Base-by-base conservation (phyloP, 1,139 yeast genomes). In the Scheffersomyces insectosa region DNA sequence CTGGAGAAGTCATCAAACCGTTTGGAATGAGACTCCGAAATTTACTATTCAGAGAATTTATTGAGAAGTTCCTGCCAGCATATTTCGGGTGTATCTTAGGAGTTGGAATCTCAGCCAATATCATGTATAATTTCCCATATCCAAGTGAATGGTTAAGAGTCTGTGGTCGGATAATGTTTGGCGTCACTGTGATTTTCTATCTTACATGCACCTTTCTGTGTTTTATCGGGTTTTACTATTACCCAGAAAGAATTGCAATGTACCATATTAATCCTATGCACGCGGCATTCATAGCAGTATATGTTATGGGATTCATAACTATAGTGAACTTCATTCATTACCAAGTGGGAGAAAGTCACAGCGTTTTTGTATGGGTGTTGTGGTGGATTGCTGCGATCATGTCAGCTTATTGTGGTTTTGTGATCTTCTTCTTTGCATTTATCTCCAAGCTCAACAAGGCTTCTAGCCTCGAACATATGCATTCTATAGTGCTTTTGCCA, bases 41-140 rank as follows among this genome's bases (percentile, higher is more conserved):
- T 10, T 20, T 31, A 9, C 34, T 31, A 11, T 31, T 31, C 20
- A 15, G 34, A 11, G 34, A 31, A 20, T 42, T 52, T 16, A 40
- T 75, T 9, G 47, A 58, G 23, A 59, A 65, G 11, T 80, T 82
- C 54, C 62, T 71, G 20, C 87, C 88, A 1, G 72, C 72, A 2
- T 83, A 82, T 75, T 88, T 85, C 62, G 85, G 86, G 30, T 71
- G 81, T 38, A 76, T 82, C n/a, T 89, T 89, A 96, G 97, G 95
- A 3, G 78, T 85, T 1, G 96, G 96, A 2, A 86, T 88, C 37
- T 68, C 88, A 1, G 68, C 86, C 5, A 62, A 77, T 32, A 67
- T 87, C 7, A 66, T 88, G 39, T 77, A 81, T 61, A 60, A 68
- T 28, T 88, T 84, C 59, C 90, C 96, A 0, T 86, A 80, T 56